These are phyloP conservation scores for Myochromella boudieri DNA, from an alignment of 768 basidiomycete genomes.

Conservation along the genomic window DNA sequence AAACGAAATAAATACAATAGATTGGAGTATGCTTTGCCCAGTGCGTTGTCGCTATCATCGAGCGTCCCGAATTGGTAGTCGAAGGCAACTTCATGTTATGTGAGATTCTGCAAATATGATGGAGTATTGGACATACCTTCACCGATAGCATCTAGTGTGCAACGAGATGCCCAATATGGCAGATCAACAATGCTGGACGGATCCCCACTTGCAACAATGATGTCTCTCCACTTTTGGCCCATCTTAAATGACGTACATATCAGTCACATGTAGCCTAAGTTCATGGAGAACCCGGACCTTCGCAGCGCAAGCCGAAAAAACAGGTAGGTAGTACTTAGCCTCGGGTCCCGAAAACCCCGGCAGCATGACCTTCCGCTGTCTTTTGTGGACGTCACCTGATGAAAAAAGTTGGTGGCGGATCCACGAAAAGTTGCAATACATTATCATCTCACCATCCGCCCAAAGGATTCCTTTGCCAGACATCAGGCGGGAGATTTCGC, in stretches of 20 bases:
- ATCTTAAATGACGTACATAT: constrained; percentile 25
- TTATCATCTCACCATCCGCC: constrained; percentile 35
- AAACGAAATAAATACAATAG: constrained; percentile 36
- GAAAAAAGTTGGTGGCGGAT: too few relatives aligned
- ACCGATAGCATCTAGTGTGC: constrained; percentile 51
- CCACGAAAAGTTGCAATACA: not conserved
- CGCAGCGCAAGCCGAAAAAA: constrained; percentile 39
- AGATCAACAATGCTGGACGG: constrained; percentile 33
- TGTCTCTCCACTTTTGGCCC: constrained; percentile 37
- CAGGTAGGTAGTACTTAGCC: constrained; percentile 35
- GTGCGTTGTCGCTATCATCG: constrained; percentile 34
- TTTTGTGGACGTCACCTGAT: constrained; percentile 41
- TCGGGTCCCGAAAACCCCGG: constrained; percentile 50
- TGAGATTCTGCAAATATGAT: too few relatives aligned
- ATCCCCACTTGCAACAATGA: constrained; percentile 26
- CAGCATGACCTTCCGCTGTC: constrained; percentile 45
- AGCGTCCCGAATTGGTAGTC: constrained; percentile 46
- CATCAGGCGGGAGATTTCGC: constrained; percentile 33
- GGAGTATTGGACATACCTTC: constrained; percentile 30
- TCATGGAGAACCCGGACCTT: constrained; percentile 22
- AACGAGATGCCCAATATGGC: constrained; percentile 39
- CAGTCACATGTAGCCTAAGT: constrained; percentile 7
- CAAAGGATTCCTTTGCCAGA: constrained; percentile 36
- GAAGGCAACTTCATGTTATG: constrained; percentile 39
- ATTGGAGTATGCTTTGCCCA: constrained; percentile 35